Base-by-base conservation (phyloP, 139 green algal genomes). In the Chlamydomonas sphaeroides region DNA sequence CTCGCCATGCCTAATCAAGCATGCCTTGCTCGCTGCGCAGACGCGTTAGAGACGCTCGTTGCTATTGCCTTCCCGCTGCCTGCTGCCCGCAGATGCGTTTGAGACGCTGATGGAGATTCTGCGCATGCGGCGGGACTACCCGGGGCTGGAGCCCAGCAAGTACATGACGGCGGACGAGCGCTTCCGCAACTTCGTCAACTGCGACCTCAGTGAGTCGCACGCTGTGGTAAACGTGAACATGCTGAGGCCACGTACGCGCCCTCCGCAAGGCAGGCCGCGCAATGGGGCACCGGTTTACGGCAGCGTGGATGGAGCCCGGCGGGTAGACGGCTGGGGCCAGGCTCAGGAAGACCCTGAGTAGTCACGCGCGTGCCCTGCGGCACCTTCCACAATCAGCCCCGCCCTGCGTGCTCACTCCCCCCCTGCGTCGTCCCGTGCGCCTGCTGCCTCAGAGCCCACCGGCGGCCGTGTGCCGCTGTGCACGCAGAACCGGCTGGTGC, bases 31-130 rank as follows among this genome's bases (percentile, higher is more conserved):
- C 30, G 30, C 3, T 18, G 18, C 20, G 49, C 69, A 77, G 69
- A 77, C 33, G 69, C 69, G 11, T 77, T 77, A n/a, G n/a, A n/a
- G n/a, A n/a, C n/a, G n/a, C n/a, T n/a, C n/a, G n/a, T n/a, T n/a
- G n/a, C n/a, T n/a, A n/a, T n/a, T n/a, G n/a, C n/a, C n/a, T n/a
- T n/a, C n/a, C n/a, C 14, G 45, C 45, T 53, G 45, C 45, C 45
- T 53, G 45, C 14, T 53, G 45, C 51, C 4, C 51, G 56, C 56
- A 62, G 56, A 70, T 35, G 65, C 65, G 26, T 42, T 70, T 33
- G 76, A 83, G 42, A 83, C 61, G 63, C 61, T 83, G 32, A 72
- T 83, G 62, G 76, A 83, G 63, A 33, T 83, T 4, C 76, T 83
- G 28, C 76, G 76, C 26, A 65, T 83, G 76, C 62, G 76, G 26